Base-by-base conservation (phyloP, 352 stramenopile species). In the Pythium monospermum region DNA sequence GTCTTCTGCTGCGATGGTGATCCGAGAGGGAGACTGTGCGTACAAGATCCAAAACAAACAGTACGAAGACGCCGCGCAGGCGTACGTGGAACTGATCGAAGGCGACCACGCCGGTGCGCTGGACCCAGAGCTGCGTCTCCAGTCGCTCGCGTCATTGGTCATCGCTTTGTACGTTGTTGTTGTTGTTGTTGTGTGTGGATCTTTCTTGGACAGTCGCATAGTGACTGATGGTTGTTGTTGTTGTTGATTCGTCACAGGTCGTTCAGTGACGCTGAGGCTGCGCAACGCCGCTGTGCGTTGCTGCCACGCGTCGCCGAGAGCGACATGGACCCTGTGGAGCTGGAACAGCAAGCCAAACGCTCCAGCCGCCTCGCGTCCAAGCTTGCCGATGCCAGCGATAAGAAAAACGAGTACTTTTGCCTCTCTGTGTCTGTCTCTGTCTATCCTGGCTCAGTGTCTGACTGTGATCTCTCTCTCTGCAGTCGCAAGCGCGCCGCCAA, bases 41-140 rank as follows among this genome's bases (percentile, higher is more conserved):
- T 79, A 81, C 67, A 87, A 91, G 63, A 74, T 93, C 45, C 66
- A 85, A 48, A 81, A 86, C 62, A 84, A 87, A 42, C 69, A 91
- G 45, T 91, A 87, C 53, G 57, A 73, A 19, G 67, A 71, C 2
- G 82, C 82, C 31, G 73, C 82, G 10, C 50, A 71, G 22, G 76
- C 76, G 31, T 93, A 88, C 49, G 30, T 82, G 53, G 69, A 83
- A 37, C 56, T 93, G 28, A 59, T 93, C 10, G 80, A 91, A 57
- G 76, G 76, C 42, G 73, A 83, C 53, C 67, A 68, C 54, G 72
- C 71, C 32, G 69, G 67, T 21, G 69, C 69, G 23, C 25, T 93
- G 31, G 78, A 87, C 28, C 70, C 79, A 22, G 75, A 89, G 45
- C 61, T 86, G 16, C 79, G 82, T 53, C 68, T 93, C 53, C 77